Evolutionary conservation across 2,329 filamentous ascomycete genomes (phyloP), one percentile per base, ranked within the genome.

Genomic region (Aureobasidium sp.): DNA sequence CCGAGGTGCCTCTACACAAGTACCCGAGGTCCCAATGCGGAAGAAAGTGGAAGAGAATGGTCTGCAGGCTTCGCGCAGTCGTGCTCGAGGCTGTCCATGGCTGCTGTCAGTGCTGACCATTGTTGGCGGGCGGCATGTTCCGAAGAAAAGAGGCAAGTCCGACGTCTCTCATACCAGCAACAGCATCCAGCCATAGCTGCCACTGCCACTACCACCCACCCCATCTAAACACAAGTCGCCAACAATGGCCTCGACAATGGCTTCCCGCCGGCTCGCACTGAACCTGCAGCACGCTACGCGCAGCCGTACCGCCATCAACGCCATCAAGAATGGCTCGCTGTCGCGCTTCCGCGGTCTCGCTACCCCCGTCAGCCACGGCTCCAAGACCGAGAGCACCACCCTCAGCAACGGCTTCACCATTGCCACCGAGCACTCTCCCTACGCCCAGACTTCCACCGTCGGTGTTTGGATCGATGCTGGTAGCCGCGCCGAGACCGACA

Each of bases 381-480:
- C 87, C 82, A 93, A 90, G 82, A 97, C 92, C 72, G 88, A 97
- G 84, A 92, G 90, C 73, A 97, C 94, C 67, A 99, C 94, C 62
- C 85, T 99, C 75, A 90, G 88, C 81, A 99, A 97, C 84, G 94
- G 94, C 78, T 85, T 99, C 82, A 99, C 94, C 73, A 91, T 99
- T 76, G 94, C 94, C 70, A 96, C 94, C 71, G 93, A 99, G 79
- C 89, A 97, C 83, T 97, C 92, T 68, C 94, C 93, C 72, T 97
- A 91, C 84, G 93, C 93, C 73, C 92, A 97, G 83, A 97, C 94
- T 66, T 96, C 92, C 73, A 97, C 93, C 62, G 92, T 97, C 73
- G 94, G 94, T 77, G 91, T 99, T 69, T 99, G 94, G 92, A 99
- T 99, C 78, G 95, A 99, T 80, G 93, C 95, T 77, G 94, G 94